Evolutionary conservation across 768 basidiomycete species (phyloP).

Genomic region (Psilocybe cubensis): DNA sequence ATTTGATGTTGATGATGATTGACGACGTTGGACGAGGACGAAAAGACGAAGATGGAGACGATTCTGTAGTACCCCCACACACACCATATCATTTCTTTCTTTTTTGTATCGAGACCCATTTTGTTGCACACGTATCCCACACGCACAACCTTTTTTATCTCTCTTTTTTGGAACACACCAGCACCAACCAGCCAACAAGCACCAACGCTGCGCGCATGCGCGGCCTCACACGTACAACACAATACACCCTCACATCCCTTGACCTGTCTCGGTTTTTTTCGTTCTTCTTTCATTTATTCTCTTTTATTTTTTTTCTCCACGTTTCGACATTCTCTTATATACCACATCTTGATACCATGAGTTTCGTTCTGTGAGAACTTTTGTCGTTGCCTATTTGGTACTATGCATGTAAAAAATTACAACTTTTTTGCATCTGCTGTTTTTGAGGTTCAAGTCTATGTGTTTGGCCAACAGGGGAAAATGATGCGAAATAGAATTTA

Average conservation of each 20-base stretch:
- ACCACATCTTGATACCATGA: constrained; percentile 43
- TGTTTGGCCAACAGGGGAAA: constrained; percentile 5
- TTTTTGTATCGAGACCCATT: constrained; percentile 3
- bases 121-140: constrained; percentile 8
- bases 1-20: not conserved
- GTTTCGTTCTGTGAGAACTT: not conserved
- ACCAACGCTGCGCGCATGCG: too few species aligned
- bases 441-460: not conserved
- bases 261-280: too few species aligned
- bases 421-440: constrained; percentile 1
- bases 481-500: not conserved
- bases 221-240: too few species aligned
- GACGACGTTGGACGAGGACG: not conserved
- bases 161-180: constrained; percentile 10
- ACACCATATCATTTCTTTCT: constrained; percentile 1
- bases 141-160: constrained; percentile 1
- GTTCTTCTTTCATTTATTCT: too few species aligned
- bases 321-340: constrained; percentile 26
- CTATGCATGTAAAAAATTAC: constrained; percentile 17
- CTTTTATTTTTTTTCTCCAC: constrained; percentile 15
- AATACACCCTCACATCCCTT: too few species aligned
- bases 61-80: constrained; percentile 9
- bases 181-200: too few species aligned
- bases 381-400: constrained; percentile 13
- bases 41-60: constrained; percentile 2